Evolutionary conservation across 768 basidiomycete genomes (phyloP).

Genomic region (Leccinum boreale): DNA sequence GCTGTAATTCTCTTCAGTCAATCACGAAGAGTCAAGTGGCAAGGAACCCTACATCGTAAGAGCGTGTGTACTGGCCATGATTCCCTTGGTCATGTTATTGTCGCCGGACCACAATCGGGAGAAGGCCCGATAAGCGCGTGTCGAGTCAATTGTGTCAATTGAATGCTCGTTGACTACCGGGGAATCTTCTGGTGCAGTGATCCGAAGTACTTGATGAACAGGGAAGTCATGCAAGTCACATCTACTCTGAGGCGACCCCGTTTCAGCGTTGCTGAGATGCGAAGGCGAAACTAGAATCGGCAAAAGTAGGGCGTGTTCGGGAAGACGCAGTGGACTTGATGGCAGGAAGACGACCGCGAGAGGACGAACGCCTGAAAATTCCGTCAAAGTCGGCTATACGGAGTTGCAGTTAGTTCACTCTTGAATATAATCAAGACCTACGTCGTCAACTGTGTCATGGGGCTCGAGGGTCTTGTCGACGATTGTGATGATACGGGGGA

Average conservation of each 20-base stretch:
- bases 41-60: slow-evolving; percentile 57
- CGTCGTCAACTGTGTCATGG: slow-evolving; percentile 18
- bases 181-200: slow-evolving; percentile 33
- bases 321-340: slow-evolving; percentile 34
- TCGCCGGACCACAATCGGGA: slow-evolving; percentile 40
- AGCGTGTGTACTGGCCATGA: slow-evolving; percentile 51
- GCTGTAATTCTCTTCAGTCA: slow-evolving; percentile 35
- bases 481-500: slow-evolving; percentile 35
- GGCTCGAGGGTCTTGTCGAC: slow-evolving; percentile 34
- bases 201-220: slow-evolving; percentile 35
- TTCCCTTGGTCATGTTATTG: slow-evolving; percentile 32
- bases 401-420: slow-evolving; percentile 29
- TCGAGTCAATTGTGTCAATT: slow-evolving; percentile 40
- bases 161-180: slow-evolving; percentile 47
- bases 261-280: slow-evolving; percentile 25
- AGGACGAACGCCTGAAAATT: slow-evolving; percentile 45
- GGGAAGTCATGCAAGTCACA: slow-evolving; percentile 47
- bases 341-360: slow-evolving; percentile 71
- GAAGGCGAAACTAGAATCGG: slow-evolving; percentile 45
- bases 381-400: slow-evolving; percentile 39
- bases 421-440: slow-evolving; percentile 24
- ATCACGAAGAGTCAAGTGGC: slow-evolving; percentile 4
- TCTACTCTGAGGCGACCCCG: slow-evolving; percentile 31
- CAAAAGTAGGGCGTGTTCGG: slow-evolving; percentile 50
- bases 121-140: slow-evolving; percentile 43